These are phyloP conservation scores for Thamnidium elegans DNA, from an alignment of 192 early-diverging fungal genomes.

Conservation along the genomic window DNA sequence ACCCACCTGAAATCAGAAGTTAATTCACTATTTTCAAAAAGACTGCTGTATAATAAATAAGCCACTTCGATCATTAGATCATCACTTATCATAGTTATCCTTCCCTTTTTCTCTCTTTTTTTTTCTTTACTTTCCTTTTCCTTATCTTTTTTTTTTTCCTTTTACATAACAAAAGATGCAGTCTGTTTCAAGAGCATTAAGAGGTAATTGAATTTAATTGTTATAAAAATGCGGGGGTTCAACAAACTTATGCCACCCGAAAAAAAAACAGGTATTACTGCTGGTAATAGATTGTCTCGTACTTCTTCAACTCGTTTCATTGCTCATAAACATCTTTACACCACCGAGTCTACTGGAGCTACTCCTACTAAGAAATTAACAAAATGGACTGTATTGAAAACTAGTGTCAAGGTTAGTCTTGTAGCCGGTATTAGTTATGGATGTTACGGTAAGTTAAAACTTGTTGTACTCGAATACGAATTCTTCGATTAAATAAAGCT, in stretches of 20 bases:
- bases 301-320: not conserved
- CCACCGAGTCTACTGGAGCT: not conserved
- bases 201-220: conserved; percentile 4
- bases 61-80: not conserved
- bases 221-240: not conserved
- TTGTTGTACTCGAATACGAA: too few relatives aligned
- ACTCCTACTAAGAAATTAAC: conserved; percentile 4
- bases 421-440: conserved; percentile 21
- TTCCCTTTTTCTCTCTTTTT: not conserved
- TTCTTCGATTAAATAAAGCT: too few relatives aligned
- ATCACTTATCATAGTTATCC: not conserved
- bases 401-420: conserved; percentile 5
- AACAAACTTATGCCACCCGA: not conserved
- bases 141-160: not conserved
- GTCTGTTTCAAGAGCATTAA: conserved; percentile 13
- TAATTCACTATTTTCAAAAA: too few relatives aligned
- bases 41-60: too few relatives aligned
- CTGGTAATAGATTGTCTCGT: too few relatives aligned
- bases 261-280: too few relatives aligned
- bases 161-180: conserved; percentile 2
- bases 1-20: too few relatives aligned
- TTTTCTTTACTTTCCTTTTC: not conserved
- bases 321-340: not conserved
- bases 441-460: conserved; percentile 26
- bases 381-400: conserved; percentile 17